Conservation (phyloP, 148 eudicot genomes). For the Chenopodium berlandieri region DNA sequence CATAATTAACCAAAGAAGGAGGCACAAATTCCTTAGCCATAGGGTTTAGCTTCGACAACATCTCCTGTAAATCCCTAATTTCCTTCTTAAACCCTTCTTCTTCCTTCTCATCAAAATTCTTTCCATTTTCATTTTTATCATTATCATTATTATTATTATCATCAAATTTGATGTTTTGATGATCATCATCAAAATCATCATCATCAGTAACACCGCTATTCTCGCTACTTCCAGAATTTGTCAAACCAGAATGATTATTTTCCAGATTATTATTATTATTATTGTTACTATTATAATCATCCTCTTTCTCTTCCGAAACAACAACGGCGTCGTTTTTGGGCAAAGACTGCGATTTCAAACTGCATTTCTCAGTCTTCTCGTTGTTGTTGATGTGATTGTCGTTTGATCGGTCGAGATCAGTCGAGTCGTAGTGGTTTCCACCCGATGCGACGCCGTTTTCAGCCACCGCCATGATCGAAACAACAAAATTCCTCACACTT, state of each 20-base stretch:
- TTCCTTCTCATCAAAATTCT: constrained; percentile 15
- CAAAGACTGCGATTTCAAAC: constrained; percentile 16
- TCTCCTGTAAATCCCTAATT: constrained; percentile 73
- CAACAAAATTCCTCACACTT: neutral
- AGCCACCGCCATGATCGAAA: constrained; percentile 77
- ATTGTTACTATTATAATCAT: constrained; percentile 7
- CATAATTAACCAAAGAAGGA: constrained; percentile 34
- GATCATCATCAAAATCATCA: neutral
- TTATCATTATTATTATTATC: neutral
- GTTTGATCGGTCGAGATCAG: constrained; percentile 47
- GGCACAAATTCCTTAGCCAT: constrained; percentile 85
- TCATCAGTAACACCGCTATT: constrained; percentile 7
- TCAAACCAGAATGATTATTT: neutral
- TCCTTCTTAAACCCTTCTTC: constrained; percentile 58
- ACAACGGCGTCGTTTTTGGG: neutral
- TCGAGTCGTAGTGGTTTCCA: constrained; percentile 33
- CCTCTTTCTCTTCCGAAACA: constrained; percentile 15
- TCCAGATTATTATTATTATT: neutral
- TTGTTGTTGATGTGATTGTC: constrained; percentile 20
- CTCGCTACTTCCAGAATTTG: constrained; percentile 11
- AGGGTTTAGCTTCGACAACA: constrained; percentile 72
- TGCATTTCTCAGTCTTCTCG: constrained; percentile 14
- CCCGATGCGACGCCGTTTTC: constrained; percentile 48
- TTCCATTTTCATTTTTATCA: constrained; percentile 1
- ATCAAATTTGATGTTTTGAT: neutral